phyloP scores from a whole-genome alignment of 2,329 filamentous ascomycete genomes.

The Cladosporium austrohemisphaericum region DNA sequence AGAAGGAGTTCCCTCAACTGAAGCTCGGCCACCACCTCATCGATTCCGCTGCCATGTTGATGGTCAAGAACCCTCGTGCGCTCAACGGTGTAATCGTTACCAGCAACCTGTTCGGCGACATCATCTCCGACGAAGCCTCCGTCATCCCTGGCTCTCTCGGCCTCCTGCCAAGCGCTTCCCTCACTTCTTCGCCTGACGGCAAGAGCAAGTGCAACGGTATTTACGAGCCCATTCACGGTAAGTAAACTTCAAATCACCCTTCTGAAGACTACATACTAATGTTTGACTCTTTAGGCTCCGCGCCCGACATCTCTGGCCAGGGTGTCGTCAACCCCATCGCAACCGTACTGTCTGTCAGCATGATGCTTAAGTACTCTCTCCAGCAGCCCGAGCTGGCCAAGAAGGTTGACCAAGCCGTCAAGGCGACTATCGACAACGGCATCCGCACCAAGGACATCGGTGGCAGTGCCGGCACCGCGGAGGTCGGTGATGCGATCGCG shows the following conservation, averaged over 20 bases:
- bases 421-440: conserved; percentile 72
- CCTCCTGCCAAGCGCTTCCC: conserved; percentile 78
- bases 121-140: conserved; percentile 90
- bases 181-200: conserved; percentile 81
- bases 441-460: conserved; percentile 81
- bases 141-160: conserved; percentile 91
- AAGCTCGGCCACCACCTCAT: conserved; percentile 86
- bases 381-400: conserved; percentile 71
- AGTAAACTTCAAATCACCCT: background rate
- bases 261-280: background rate
- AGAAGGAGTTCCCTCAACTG: conserved; percentile 82
- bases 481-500: conserved; percentile 80
- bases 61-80: conserved; percentile 87
- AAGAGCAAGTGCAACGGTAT: conserved; percentile 85
- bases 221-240: conserved; percentile 85
- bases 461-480: conserved; percentile 66
- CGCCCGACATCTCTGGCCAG: conserved; percentile 88
- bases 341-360: conserved; percentile 84
- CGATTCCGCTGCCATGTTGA: conserved; percentile 94
- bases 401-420: conserved; percentile 77
- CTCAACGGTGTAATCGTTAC: conserved; percentile 91
- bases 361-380: conserved; percentile 95
- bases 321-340: conserved; percentile 83
- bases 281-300: conserved; percentile 61
- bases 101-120: conserved; percentile 93